Evolutionary conservation across 1,284 basidiomycete species (phyloP), one percentile per base, ranked within the genome.

Genomic region (Malassezia vespertilionis): DNA sequence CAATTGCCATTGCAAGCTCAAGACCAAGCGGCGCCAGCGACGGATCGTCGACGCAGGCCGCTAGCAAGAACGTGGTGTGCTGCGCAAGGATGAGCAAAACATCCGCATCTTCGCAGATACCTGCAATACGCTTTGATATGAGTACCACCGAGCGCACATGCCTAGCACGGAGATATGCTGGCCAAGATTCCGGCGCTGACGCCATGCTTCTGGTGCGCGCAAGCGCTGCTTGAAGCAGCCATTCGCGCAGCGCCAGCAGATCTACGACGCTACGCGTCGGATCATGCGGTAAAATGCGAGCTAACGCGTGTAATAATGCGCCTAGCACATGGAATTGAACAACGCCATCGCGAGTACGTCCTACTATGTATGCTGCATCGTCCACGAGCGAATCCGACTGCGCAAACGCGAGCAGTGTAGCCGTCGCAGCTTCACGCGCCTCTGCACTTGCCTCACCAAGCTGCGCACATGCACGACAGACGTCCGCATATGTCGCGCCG

Each of bases 311-410:
- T 11, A 45, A 30, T 1, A 51, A 21, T 4, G 48, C 48, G 17
- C 48, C 48, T n/a, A 51, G 40, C 4, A 36, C 43, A 26, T 51
- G 48, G 26, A 51, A 51, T 11, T 40, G 33, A 5, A 37, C 42
- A 9, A n/a, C 23, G 5, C 33, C 24, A 18, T 40, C 38, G 12
- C 28, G 23, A 14, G 36, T n/a, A 15, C 8, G 14, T 4, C 21
- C 39, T 2, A 51, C 27, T 14, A 45, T 14, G 23, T n/a, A 40
- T 27, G 34, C 28, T 9, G 33, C 23, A 11, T 40, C 34, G 28
- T 40, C 38, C 12, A 51, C 33, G n/a, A 45, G n/a, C 15, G 21
- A 3, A 1, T 26, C 24, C n/a, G 42, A 23, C 14, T 30, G n/a
- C 3, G 27, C 22, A 23, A 51, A 21, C 8, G 27, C n/a, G 15